Evolutionary conservation across 2,329 filamentous ascomycete genomes (phyloP).

Genomic region (Elsinoe necatrix): DNA sequence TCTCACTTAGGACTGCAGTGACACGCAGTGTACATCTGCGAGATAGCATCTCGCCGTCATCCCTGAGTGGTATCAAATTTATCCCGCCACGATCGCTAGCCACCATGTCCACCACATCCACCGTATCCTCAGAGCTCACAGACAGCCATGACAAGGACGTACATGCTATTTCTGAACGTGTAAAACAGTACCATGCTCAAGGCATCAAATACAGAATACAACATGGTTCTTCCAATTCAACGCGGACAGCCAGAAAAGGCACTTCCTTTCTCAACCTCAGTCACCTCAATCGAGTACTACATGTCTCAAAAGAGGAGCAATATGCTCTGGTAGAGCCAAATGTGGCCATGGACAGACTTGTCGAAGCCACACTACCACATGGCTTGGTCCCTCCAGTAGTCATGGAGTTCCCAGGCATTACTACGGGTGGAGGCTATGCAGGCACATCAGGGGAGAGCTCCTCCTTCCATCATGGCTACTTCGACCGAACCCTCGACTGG

Average conservation of each 20-base stretch:
- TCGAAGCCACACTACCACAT: constrained; percentile 48
- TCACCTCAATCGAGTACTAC: constrained; percentile 52
- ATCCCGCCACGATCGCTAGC: background rate
- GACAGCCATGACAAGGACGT: constrained; percentile 38
- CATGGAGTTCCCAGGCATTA: constrained; percentile 67
- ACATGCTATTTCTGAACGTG: constrained; percentile 37
- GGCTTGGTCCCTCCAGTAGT: constrained; percentile 57
- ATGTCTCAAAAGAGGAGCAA: constrained; percentile 45
- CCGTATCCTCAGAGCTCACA: constrained; percentile 21
- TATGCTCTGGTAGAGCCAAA: constrained; percentile 62
- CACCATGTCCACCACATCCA: background rate
- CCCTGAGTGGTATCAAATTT: background rate
- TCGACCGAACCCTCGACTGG: constrained; percentile 52
- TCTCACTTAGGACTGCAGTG: background rate
- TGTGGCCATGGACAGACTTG: constrained; percentile 58
- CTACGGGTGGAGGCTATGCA: constrained; percentile 58
- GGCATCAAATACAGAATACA: constrained; percentile 62
- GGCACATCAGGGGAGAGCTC: constrained; percentile 62
- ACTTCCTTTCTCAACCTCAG: constrained; percentile 54
- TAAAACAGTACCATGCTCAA: constrained; percentile 43
- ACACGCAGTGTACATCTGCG: background rate
- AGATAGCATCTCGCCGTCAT: background rate
- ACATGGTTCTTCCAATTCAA: constrained; percentile 71
- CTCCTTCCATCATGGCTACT: constrained; percentile 59
- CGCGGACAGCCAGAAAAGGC: constrained; percentile 42